Evolutionary conservation across 495 filamentous ascomycete genomes (phyloP), one percentile per base, ranked within the genome.

Genomic region (Podospora conica): DNA sequence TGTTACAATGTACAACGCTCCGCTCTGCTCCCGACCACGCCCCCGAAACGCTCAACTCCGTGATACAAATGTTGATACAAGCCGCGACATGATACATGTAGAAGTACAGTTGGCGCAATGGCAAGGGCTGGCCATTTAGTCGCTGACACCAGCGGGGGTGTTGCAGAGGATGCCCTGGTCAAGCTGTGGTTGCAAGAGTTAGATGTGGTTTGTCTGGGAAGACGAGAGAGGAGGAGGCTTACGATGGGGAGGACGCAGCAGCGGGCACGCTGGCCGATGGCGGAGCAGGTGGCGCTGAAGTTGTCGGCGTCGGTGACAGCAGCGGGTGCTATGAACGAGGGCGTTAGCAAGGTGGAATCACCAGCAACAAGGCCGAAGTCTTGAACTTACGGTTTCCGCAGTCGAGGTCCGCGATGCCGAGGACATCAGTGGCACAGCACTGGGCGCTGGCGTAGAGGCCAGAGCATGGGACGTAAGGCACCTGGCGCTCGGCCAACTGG

Each of bases 361-460:
- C 24, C 3, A 29, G 15, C 18, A 53, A 23, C 0, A 18, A n/a
- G 0, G 2, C 18, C 4, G 8, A 57, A 10, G 5, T 23, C 1
- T 23, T 7, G 0, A 22, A 72, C 74, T 58, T 61, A 76, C 74
- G 78, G 67, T 74, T 70, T 29, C 66, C 74, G 73, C 79, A 81
- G 73, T 81, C 77, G 11, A 80, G 75, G 63, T 81, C 73, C 0
- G 74, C 78, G 54, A 81, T 58, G 33, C 79, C 78, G 8, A 80
- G 76, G 20, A 80, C 75, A 64, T 80, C 79, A 5, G 77, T 79
- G 5, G 78, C 77, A 65, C 79, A 81, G 75, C 79, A 81, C 64
- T 79, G 76, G 2, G 76, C 11, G 20, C 66, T 78, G 66, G 68
- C 70, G 70, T 81, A 81, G 57, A 79, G 74, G 5, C 79, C 79